Percentiles rank a stretch among this genome's conserved stretches.
Conservation (phyloP, 2,329 filamentous ascomycete species). For the Mycosphaerella sp. region DNA sequence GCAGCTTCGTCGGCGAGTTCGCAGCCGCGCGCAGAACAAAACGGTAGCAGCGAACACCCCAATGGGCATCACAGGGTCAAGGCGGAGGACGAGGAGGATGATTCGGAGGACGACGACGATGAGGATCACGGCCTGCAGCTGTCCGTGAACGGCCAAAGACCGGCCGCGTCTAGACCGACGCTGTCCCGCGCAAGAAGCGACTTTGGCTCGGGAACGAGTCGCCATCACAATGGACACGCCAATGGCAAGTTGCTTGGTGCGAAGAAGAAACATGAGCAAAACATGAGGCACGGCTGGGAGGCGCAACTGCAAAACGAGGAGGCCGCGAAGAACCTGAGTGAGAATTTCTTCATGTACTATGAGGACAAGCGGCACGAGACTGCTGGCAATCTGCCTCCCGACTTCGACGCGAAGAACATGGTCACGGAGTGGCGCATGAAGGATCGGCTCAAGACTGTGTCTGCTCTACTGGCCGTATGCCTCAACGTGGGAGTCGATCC, state of each 20-base stretch:
- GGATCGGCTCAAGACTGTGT: constrained; percentile 93
- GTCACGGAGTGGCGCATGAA: constrained; percentile 97
- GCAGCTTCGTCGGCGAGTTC: constrained; percentile 14
- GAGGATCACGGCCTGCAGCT: constrained; percentile 40
- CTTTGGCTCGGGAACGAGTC: constrained; percentile 10
- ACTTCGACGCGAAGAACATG: constrained; percentile 28
- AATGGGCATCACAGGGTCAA: neutral
- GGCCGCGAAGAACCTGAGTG: constrained; percentile 59
- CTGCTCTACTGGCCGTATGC: constrained; percentile 87
- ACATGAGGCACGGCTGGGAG: constrained; percentile 79
- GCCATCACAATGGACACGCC: constrained; percentile 3
- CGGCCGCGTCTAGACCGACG: constrained; percentile 10
- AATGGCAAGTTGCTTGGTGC: constrained; percentile 1
- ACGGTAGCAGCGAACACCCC: neutral
- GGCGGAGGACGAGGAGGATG: constrained; percentile 29
- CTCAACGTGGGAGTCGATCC: constrained; percentile 97
- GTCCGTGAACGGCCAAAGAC: constrained; percentile 43
- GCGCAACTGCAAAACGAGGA: constrained; percentile 90
- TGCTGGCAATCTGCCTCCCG: constrained; percentile 73
- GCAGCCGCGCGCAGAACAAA: constrained; percentile 18
- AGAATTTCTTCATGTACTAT: constrained; percentile 99
- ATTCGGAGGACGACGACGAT: constrained; percentile 29
- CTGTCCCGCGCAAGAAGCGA: constrained; percentile 22
- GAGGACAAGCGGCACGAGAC: constrained; percentile 97
- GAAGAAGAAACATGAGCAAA: constrained; percentile 16